Evolutionary conservation across 108 stramenopile species (phyloP).

Genomic region (Mediolabrus comicus): DNA sequence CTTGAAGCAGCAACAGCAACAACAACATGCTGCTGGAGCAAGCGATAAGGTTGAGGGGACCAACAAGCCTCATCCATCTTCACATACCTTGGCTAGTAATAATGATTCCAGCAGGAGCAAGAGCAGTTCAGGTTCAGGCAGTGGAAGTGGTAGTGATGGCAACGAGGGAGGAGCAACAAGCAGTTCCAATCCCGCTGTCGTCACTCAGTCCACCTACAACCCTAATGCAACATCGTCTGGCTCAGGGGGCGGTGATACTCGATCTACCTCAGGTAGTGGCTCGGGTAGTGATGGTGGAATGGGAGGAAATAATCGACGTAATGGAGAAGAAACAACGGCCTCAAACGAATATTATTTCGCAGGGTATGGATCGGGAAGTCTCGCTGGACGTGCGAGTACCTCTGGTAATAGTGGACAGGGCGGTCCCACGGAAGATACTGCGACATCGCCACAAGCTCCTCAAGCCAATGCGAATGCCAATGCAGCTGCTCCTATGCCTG

Average conservation of each 20-base stretch:
- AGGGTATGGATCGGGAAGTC: slow-evolving; percentile 25
- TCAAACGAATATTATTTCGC: slow-evolving; percentile 33
- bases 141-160: slow-evolving; percentile 3
- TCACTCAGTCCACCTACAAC: slow-evolving; percentile 8
- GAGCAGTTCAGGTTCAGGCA: slow-evolving; percentile 4
- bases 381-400: slow-evolving; percentile 4
- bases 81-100: not conserved
- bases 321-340: slow-evolving; percentile 12
- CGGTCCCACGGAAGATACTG: not conserved
- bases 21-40: not conserved
- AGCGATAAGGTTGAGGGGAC: not conserved
- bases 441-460: not conserved
- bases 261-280: slow-evolving; percentile 3
- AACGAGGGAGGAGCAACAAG: slow-evolving; percentile 13
- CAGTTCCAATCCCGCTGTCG: slow-evolving; percentile 11
- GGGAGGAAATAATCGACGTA: slow-evolving; percentile 8
- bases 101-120: slow-evolving; percentile 10
- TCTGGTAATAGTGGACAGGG: slow-evolving; percentile 1
- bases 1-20: not conserved
- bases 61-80: not conserved
- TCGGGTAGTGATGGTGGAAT: slow-evolving; percentile 13
- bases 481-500: not conserved
- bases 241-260: slow-evolving; percentile 22
- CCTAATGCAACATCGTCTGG: slow-evolving; percentile 19
- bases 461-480: not conserved